Evolutionary conservation across 306 rosid species (phyloP).

Genomic region (Prunus fruticosa): DNA sequence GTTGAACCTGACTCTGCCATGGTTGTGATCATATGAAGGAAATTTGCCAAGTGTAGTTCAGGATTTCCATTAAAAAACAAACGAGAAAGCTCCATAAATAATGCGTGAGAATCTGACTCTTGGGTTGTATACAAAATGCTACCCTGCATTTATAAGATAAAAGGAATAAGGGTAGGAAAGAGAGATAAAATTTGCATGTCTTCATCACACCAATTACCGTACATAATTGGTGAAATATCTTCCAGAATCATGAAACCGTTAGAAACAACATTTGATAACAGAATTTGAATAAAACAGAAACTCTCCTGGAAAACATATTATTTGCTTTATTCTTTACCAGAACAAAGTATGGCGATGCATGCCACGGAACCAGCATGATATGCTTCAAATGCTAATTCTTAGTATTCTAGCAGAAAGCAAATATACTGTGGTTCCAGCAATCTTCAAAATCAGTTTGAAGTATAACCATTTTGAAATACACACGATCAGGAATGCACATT

Average conservation of each 20-base stretch:
- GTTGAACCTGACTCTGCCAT: conserved; percentile 71
- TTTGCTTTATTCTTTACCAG: not conserved
- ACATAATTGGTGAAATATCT: not conserved
- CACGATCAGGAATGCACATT: not conserved
- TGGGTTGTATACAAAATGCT: conserved; percentile 50
- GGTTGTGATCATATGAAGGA: conserved; percentile 79
- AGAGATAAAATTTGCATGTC: not conserved
- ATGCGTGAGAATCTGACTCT: conserved; percentile 66
- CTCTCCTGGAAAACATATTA: not conserved
- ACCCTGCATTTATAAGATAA: conserved; percentile 44
- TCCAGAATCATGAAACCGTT: not conserved
- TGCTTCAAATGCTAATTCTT: not conserved
- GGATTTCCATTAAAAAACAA: conserved; percentile 61
- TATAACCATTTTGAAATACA: not conserved
- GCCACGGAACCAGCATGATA: not conserved
- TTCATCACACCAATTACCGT: not conserved
- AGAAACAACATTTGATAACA: not conserved
- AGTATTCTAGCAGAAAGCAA: not conserved
- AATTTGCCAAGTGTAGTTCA: conserved; percentile 71
- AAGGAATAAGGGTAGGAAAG: conserved; percentile 10
- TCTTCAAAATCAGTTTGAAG: not conserved
- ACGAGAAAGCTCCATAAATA: conserved; percentile 81
- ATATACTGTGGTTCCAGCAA: not conserved
- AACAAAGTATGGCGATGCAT: not conserved
- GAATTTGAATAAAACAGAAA: not conserved